Conservation (phyloP, 345 rosid species). For the Eutrema yunnanense region DNA sequence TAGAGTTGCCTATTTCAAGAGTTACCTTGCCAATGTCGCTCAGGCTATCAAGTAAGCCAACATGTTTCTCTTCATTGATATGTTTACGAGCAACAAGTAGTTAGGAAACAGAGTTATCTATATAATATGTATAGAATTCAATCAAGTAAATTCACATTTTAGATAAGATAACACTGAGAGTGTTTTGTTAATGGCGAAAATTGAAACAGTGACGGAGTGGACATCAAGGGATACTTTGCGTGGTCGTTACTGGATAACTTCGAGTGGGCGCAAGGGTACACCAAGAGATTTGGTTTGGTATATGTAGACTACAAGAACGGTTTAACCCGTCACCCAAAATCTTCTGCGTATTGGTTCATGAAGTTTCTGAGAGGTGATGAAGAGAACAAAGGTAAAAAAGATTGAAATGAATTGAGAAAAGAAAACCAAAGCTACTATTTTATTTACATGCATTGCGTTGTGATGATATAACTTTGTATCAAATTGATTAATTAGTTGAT, state of each 20-base stretch:
- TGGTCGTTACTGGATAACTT: constrained; percentile 95
- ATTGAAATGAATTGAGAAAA: background rate
- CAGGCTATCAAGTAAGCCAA: constrained; percentile 57
- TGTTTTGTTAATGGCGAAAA: background rate
- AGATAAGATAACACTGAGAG: background rate
- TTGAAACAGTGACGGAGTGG: constrained; percentile 62
- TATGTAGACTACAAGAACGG: constrained; percentile 86
- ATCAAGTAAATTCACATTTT: background rate
- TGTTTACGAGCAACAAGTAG: background rate
- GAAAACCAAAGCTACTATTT: background rate
- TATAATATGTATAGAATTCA: background rate
- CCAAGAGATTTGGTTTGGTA: constrained; percentile 84
- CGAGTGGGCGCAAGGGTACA: constrained; percentile 92
- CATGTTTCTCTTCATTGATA: background rate
- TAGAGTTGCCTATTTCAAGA: constrained; percentile 59
- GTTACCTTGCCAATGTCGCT: constrained; percentile 67
- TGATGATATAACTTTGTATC: constrained; percentile 16
- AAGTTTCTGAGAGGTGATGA: constrained; percentile 56
- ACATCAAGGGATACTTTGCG: constrained; percentile 86
- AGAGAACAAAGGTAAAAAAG: constrained; percentile 41
- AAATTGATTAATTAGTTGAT: background rate
- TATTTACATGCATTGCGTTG: constrained; percentile 9
- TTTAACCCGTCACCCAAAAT: constrained; percentile 67
- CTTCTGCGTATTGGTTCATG: constrained; percentile 88
- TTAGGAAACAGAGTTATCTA: too few species aligned